These are phyloP conservation scores for Polytrichum formosum DNA, from an alignment of 225 moss, liverwort and hornwort genomes.

Conservation along the genomic window DNA sequence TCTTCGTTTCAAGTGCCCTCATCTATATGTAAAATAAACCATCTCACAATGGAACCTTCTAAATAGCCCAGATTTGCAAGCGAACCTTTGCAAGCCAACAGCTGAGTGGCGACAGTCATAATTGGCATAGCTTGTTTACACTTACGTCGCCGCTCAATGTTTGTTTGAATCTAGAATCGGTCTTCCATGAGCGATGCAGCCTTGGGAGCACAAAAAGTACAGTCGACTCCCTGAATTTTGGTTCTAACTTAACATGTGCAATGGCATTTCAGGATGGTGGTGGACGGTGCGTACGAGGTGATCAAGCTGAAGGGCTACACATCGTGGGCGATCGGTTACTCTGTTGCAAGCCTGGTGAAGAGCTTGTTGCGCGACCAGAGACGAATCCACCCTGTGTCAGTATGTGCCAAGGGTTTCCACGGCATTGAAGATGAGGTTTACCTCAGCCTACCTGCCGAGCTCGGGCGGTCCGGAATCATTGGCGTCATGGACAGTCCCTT, in stretches of 20 bases:
- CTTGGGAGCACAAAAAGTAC: no score
- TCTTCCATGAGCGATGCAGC: background rate
- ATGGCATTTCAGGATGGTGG: constrained; percentile 35
- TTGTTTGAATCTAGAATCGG: background rate
- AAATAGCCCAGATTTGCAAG: no score
- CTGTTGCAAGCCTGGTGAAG: constrained; percentile 72
- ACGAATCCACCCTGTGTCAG: constrained; percentile 80
- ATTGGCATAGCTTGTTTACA: background rate
- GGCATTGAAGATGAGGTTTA: constrained; percentile 81
- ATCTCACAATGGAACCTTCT: no score
- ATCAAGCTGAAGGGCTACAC: constrained; percentile 93
- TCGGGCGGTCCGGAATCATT: constrained; percentile 60
- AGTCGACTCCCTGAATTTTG: background rate
- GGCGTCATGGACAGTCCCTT: constrained; percentile 60
- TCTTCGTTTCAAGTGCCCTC: no score
- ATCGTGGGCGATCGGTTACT: constrained; percentile 93
- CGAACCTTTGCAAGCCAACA: background rate
- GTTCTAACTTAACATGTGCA: background rate
- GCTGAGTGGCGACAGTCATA: background rate
- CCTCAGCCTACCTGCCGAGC: constrained; percentile 66
- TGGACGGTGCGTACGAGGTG: constrained; percentile 84
- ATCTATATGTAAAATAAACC: no score
- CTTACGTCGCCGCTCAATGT: background rate
- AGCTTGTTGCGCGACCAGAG: constrained; percentile 79
- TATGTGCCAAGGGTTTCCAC: constrained; percentile 79